Base-by-base conservation (phyloP, 2,329 filamentous ascomycete genomes). In the Alternaria angustiovoidea region DNA sequence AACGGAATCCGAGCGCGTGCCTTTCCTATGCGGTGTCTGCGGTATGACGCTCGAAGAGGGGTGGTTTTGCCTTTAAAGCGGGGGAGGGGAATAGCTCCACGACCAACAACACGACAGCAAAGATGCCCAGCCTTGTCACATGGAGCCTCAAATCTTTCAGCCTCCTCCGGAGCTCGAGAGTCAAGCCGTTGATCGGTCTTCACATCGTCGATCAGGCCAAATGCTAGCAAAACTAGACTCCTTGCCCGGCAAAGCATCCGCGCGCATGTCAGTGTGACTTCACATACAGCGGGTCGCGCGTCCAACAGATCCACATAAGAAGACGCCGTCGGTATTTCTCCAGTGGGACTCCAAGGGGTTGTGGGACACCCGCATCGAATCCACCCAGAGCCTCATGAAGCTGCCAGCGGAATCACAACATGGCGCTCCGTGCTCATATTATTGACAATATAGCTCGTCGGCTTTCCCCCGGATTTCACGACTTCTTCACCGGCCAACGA, bases 21-120 rank as follows among this genome's bases (percentile, higher is more conserved):
- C 60, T 43, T 56, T 47, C 51, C 42, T 56, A 47, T 58, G 68
- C 64, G 58, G 62, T 63, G 47, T 61, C 55, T 59, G 68, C 64
- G 58, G 63, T 65, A 69, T 70, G 70, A 70, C 67, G 68, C 63
- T 63, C 34, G 59, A 56, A 52, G 67, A 64, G 65, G 70, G 68
- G 66, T 66, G 64, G 61, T 65, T 62, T 67, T 66, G 62, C 54
- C 58, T 59, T 67, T 64, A 68, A 69, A 69, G 67, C 63, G 68
- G 69, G 68, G 64, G 68, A 65, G 59, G 62, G 64, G 64, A 62
- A 61, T 22, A 44, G 51, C 54, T 59, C 59, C 59, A 65, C 52
- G 57, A 43, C 56, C 48, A 63, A 61, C 57, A 61, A 57, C 52
- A 47, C 54, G 57, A 47, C 55, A 54, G 57, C 53, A 60, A 52